Conservation (phyloP, 306 rosid species). For the Cyclanthera cordifolia region DNA sequence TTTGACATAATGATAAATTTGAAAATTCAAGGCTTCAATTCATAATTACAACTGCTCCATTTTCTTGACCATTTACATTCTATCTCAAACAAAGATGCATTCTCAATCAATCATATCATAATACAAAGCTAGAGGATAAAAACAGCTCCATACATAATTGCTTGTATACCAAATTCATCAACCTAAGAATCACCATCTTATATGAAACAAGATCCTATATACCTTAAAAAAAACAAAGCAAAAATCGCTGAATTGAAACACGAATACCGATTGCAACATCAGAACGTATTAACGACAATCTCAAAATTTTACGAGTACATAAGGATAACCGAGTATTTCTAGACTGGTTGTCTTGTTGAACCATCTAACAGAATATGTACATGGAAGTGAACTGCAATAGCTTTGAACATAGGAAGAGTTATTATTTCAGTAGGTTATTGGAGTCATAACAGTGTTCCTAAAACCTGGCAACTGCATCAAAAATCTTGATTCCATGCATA, state of each 20-base stretch:
- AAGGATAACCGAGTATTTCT: conserved; percentile 4
- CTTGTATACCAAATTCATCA: neutral
- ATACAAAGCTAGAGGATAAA: neutral
- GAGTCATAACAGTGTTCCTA: neutral
- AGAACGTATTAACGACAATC: neutral
- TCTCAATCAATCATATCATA: neutral
- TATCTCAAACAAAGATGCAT: neutral
- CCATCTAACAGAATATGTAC: conserved; percentile 66
- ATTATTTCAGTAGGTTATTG: conserved; percentile 11
- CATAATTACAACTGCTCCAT: neutral
- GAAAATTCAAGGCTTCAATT: neutral
- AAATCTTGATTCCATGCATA: neutral
- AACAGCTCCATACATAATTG: neutral
- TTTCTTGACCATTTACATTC: neutral
- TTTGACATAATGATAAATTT: neutral
- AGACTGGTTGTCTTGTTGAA: conserved; percentile 45
- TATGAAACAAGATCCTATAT: neutral
- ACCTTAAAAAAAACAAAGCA: neutral
- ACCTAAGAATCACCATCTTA: neutral
- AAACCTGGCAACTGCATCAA: conserved; percentile 10
- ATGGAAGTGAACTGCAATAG: conserved; percentile 20
- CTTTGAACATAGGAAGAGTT: conserved; percentile 17
- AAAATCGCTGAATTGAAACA: neutral
- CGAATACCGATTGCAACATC: neutral
- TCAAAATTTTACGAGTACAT: neutral